phyloP scores from a whole-genome alignment of 2,329 filamentous ascomycete genomes.

The Colletotrichum sp. region DNA sequence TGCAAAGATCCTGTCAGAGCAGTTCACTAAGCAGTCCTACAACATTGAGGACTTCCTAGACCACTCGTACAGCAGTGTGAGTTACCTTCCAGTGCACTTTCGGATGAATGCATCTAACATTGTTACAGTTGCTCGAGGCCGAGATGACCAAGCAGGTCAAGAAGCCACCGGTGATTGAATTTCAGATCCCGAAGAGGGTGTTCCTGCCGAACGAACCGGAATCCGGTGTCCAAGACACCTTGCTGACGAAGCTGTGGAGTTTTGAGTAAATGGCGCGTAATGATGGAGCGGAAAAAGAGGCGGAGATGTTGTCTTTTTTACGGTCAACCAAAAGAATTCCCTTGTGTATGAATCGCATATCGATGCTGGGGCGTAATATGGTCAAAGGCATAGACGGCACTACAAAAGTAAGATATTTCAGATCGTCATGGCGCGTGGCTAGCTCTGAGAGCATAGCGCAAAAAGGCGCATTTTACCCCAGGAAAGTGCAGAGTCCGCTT shows the following conservation, averaged over 20 bases:
- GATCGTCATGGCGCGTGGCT: neutral
- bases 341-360: neutral
- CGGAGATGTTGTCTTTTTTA: neutral
- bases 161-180: slow-evolving; percentile 89
- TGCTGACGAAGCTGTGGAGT: slow-evolving; percentile 67
- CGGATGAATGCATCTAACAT: slow-evolving; percentile 34
- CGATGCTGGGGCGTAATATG: neutral
- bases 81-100: slow-evolving; percentile 57
- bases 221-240: slow-evolving; percentile 53
- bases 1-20: slow-evolving; percentile 91
- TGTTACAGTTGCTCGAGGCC: slow-evolving; percentile 74
- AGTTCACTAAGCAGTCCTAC: slow-evolving; percentile 95
- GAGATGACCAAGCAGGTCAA: slow-evolving; percentile 85
- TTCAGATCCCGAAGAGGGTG: slow-evolving; percentile 88
- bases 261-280: slow-evolving; percentile 41
- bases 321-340: neutral
- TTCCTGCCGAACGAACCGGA: slow-evolving; percentile 61
- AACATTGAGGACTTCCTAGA: slow-evolving; percentile 98
- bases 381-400: neutral
- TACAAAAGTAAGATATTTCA: neutral
- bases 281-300: neutral
- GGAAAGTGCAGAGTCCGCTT: neutral
- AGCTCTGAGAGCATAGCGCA: neutral
- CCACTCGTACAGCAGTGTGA: slow-evolving; percentile 84
- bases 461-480: neutral